Base-by-base conservation (phyloP, 257 asterid species). In the Lithospermum erythrorhizon region DNA sequence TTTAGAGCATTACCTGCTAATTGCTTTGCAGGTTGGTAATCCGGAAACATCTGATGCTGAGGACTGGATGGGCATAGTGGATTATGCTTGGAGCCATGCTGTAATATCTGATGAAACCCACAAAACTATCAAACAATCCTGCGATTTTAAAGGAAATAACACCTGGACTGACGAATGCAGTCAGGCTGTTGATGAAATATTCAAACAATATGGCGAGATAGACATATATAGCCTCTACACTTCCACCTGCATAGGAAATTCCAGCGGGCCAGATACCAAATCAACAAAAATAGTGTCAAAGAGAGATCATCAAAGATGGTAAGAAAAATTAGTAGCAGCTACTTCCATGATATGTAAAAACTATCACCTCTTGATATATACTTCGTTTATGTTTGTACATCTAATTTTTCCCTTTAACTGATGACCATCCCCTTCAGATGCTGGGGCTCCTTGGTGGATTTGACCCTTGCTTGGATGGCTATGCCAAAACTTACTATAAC, bases 21-120 rank as follows among this genome's bases (percentile, higher is more conserved):
- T n/a, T n/a, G n/a, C n/a, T n/a, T n/a, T 64, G 75, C 73, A 87
- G 97, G 77, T 90, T 21, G 97, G 97, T 0, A 90, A 90, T 68
- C 97, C 97, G 0, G 96, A 85, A 69, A 90, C 95, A 3, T 61
- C 76, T 52, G 90, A 85, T 68, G 85, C 96, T 0, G 96, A 85
- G 80, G 97, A 90, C 66, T 85, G 94, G 97, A 83, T 76, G 65
- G 97, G 97, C 3, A 68, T 85, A 57, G 90, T 87, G 74, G 97
- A 90, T 67, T 90, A 85, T 58, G 97, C 96, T 16, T 90, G 97
- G 96, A 90, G 95, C 82, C 97, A 90, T 48, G 97, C 96, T 9
- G 87, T 90, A n/a, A 77, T 87, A 65, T 90, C 97, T 6, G 97
- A 90, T 30, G 95, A 90, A 77, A 90, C 95, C 57, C 83, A 90